Percentiles rank a stretch among this genome's conserved stretches.
phyloP scores from a whole-genome alignment of 139 green algal species.

The Coelastrella sp. region DNA sequence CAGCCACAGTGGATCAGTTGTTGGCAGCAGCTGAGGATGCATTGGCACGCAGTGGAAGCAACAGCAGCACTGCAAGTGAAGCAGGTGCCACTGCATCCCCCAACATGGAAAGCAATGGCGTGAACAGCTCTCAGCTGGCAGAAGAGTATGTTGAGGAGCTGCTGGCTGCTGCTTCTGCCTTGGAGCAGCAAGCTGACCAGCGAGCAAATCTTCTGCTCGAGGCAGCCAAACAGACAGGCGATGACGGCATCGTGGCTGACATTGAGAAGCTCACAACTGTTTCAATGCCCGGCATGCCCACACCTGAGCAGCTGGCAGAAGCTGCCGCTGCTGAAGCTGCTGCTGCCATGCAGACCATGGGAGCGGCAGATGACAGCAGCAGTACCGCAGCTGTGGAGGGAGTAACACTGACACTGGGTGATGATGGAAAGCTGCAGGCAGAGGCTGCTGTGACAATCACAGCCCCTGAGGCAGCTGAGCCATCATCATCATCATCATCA shows the following conservation, averaged over 20 bases:
- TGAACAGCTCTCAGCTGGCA: conserved; percentile 8
- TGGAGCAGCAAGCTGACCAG: conserved; percentile 38
- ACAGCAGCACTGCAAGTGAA: background rate
- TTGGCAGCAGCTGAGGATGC: conserved; percentile 37
- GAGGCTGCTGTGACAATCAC: background rate
- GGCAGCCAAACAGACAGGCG: conserved; percentile 31
- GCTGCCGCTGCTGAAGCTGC: conserved; percentile 11
- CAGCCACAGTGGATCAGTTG: conserved; percentile 46
- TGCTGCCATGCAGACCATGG: background rate
- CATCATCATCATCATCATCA: background rate
- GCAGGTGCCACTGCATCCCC: background rate
- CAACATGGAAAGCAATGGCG: background rate
- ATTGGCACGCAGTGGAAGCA: conserved; percentile 11
- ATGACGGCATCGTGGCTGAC: background rate
- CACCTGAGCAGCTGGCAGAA: background rate
- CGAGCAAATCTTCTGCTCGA: conserved; percentile 12
- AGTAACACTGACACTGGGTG: background rate
- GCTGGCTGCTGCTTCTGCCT: conserved; percentile 28
- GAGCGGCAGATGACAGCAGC: background rate
- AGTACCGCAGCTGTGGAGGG: background rate
- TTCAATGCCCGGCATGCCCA: background rate
- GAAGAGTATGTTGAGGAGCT: conserved; percentile 41
- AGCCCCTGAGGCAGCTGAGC: background rate
- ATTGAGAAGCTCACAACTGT: background rate
- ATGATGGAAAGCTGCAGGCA: background rate